Evolutionary conservation across 106 monocot species (phyloP).

Genomic region (Acorus gramineus): DNA sequence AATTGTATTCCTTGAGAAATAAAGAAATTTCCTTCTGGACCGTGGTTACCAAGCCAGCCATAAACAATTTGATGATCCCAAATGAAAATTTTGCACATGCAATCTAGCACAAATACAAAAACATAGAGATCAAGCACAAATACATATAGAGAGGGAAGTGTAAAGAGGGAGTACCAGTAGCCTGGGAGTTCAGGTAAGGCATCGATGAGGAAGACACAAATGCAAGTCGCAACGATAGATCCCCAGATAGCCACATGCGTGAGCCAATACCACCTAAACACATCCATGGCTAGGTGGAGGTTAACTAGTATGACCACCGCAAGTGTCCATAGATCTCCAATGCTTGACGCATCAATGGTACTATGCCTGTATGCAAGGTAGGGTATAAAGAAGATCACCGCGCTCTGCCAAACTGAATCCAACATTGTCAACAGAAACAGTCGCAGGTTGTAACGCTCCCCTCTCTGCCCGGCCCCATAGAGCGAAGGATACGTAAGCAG

Average conservation of each 20-base stretch:
- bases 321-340: neutral
- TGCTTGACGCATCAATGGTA: neutral
- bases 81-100: too few species aligned
- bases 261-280: neutral
- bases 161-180: neutral
- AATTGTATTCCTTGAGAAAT: too few species aligned
- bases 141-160: neutral
- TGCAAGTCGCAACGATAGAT: neutral
- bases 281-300: slow-evolving; percentile 1
- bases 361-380: neutral
- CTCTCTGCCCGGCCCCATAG: neutral
- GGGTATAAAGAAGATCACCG: neutral
- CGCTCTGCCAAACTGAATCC: neutral
- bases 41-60: too few species aligned
- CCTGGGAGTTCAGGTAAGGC: neutral
- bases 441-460: neutral
- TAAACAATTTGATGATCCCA: too few species aligned
- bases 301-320: neutral
- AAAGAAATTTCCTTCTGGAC: too few species aligned
- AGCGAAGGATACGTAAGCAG: neutral
- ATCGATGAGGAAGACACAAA: neutral
- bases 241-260: neutral
- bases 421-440: neutral
- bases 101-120: too few species aligned
- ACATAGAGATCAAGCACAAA: neutral